A percentile compares a stretch with the other conserved stretches of the same genome.
Conservation (phyloP, 768 basidiomycete genomes). For the Leccinum imitatum region DNA sequence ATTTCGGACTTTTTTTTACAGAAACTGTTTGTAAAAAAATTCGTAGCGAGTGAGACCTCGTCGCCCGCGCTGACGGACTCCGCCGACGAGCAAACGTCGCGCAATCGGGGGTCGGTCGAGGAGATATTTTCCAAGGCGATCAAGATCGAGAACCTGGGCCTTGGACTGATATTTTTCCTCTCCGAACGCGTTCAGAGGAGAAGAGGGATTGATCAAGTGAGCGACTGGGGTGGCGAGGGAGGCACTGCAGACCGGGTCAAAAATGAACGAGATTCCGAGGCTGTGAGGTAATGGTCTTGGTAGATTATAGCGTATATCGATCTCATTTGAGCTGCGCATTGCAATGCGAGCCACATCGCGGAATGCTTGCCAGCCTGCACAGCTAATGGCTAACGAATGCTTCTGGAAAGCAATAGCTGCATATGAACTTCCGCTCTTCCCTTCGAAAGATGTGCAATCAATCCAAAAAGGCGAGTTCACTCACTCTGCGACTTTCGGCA, state of each 20-base stretch:
- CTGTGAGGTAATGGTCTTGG: constrained; percentile 7
- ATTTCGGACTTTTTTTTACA: constrained; percentile 63
- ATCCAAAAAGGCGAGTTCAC: constrained; percentile 67
- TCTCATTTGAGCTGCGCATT: not conserved
- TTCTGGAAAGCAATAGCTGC: constrained; percentile 75
- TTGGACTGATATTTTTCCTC: constrained; percentile 79
- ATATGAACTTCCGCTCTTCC: constrained; percentile 67
- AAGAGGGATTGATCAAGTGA: constrained; percentile 57
- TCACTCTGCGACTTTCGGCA: constrained; percentile 65
- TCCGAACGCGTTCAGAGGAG: constrained; percentile 40
- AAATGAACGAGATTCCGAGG: constrained; percentile 50
- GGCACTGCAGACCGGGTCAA: constrained; percentile 54
- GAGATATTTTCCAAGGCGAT: constrained; percentile 63
- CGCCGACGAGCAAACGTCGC: constrained; percentile 37
- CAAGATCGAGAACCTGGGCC: constrained; percentile 60
- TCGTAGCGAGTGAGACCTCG: constrained; percentile 71
- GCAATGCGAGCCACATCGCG: too few species aligned
- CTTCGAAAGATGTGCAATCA: constrained; percentile 56
- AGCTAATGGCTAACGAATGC: not conserved
- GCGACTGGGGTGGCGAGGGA: constrained; percentile 66
- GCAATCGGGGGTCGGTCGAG: constrained; percentile 63
- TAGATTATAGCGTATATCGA: not conserved
- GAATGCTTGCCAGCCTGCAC: not conserved
- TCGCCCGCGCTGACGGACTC: constrained; percentile 58
- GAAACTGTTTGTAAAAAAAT: constrained; percentile 65